Evolutionary conservation across 805 yeast species (phyloP).

Genomic region (Metschnikowia cerradonensis): DNA sequence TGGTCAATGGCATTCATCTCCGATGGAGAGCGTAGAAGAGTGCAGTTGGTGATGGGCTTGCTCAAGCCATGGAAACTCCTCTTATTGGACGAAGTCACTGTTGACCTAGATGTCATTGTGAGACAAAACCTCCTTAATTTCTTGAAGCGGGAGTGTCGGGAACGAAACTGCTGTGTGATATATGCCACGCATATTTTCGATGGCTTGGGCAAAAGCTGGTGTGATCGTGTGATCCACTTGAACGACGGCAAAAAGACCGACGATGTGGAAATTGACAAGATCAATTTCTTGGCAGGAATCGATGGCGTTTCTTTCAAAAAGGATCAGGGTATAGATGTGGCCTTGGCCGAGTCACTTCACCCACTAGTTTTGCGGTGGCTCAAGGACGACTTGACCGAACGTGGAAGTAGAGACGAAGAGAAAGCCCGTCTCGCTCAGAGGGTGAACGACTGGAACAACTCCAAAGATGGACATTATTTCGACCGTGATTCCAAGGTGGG

Average conservation of each 20-base stretch:
- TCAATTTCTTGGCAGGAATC: conserved; percentile 29
- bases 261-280: conserved; percentile 28
- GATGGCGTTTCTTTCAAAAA: conserved; percentile 22
- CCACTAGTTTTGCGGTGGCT: conserved; percentile 75
- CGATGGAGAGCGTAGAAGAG: conserved; percentile 94
- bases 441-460: conserved; percentile 54
- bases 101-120: conserved; percentile 91
- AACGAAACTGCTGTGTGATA: conserved; percentile 70
- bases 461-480: conserved; percentile 34
- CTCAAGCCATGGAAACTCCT: conserved; percentile 85
- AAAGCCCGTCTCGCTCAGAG: conserved; percentile 35
- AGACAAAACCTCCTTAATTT: conserved; percentile 70
- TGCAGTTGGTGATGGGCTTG: conserved; percentile 90
- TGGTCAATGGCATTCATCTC: conserved; percentile 93
- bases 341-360: conserved; percentile 53
- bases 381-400: conserved; percentile 42
- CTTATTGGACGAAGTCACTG: conserved; percentile 93
- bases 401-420: conserved; percentile 54
- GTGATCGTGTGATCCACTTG: conserved; percentile 76
- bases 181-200: conserved; percentile 97
- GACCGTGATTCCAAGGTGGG: conserved; percentile 43
- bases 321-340: conserved; percentile 29
- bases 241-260: conserved; percentile 56
- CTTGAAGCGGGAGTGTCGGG: conserved; percentile 66
- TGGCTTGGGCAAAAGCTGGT: conserved; percentile 82